Base-by-base conservation (phyloP, 2,329 filamentous ascomycete genomes). In the Onygenales sp. region DNA sequence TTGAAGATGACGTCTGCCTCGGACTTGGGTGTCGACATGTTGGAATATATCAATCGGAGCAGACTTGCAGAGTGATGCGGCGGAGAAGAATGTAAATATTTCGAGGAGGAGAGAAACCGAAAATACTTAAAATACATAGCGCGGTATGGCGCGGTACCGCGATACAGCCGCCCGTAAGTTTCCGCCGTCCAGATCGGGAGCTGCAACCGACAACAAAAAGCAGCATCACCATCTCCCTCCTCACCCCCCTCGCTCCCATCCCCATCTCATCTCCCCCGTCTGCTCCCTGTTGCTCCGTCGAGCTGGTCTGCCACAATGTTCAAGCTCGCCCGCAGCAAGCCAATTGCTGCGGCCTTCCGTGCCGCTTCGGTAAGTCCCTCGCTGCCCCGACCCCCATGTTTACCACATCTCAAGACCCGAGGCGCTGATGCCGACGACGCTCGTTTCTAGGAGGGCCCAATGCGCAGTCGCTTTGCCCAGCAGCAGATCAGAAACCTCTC, bases 401-500 rank as follows among this genome's bases (percentile, higher is more conserved):
- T 51, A 58, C 57, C 60, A 65, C 59, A 54, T 61, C 51, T 62
- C 52, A 63, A 61, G 70, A 65, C 66, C 72, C 81, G 27, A 47
- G 8, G 13, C 4, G 6, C 13, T 34, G 42, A 14, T 32, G 9
- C 2, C 17, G 13, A 17, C n/a, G 45, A 47, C 17, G 31, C 45
- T 47, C 34, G 17, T 45, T 45, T 57, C 61, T 77, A 87, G 75
- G 80, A 84, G 65, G 72, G 74, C 51, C 74, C 79, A 55, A 63
- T 79, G 60, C 75, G 74, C 65, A 74, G 70, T 64, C 72, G 76
- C 54, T 55, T 81, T 65, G 80, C 75, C 63, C 81, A 78, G 67
- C 86, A 93, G 75, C 91, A 96, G 77, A 83, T 81, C 75, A 84
- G 93, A 78, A 85, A 87, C 68, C 83, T 98, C 70, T 93, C 89